These are phyloP conservation scores for Cutaneotrichosporon sp. DNA, from an alignment of 1,284 basidiomycete species.

Conservation along the genomic window DNA sequence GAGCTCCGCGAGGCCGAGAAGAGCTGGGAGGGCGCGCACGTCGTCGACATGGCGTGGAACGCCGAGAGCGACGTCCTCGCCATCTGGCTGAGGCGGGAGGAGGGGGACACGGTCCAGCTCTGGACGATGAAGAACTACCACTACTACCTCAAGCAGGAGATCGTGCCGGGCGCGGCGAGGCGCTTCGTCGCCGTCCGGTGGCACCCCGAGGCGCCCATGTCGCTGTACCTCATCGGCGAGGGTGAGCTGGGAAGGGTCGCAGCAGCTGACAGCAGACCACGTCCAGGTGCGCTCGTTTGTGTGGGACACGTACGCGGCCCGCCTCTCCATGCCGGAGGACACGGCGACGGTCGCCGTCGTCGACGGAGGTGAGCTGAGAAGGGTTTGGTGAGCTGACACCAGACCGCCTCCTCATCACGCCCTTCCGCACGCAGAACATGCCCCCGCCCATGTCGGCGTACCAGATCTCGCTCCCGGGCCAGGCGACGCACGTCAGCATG, in stretches of 20 bases:
- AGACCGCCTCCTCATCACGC: constrained; percentile 81
- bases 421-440: constrained; percentile 89
- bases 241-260: constrained; percentile 57
- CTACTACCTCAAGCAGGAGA: constrained; percentile 93
- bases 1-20: constrained; percentile 61
- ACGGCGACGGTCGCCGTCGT: constrained; percentile 85
- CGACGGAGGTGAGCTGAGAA: constrained; percentile 80
- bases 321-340: constrained; percentile 67
- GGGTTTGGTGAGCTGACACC: constrained; percentile 2
- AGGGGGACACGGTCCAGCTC: constrained; percentile 79
- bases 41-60: constrained; percentile 83
- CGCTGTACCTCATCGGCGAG: constrained; percentile 67
- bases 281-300: constrained; percentile 65
- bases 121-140: constrained; percentile 97
- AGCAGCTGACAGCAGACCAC: constrained; percentile 49
- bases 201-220: constrained; percentile 81
- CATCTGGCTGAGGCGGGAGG: constrained; percentile 72
- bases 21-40: constrained; percentile 54
- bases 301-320: constrained; percentile 75
- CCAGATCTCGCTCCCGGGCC: constrained; percentile 59
- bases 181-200: constrained; percentile 72
- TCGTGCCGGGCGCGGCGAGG: constrained; percentile 56
- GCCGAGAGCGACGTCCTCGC: constrained; percentile 82
- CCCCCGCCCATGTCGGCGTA: constrained; percentile 93
- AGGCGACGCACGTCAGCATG: constrained; percentile 70